phyloP scores from a whole-genome alignment of 148 eudicot species.

The Linanthus parryae region DNA sequence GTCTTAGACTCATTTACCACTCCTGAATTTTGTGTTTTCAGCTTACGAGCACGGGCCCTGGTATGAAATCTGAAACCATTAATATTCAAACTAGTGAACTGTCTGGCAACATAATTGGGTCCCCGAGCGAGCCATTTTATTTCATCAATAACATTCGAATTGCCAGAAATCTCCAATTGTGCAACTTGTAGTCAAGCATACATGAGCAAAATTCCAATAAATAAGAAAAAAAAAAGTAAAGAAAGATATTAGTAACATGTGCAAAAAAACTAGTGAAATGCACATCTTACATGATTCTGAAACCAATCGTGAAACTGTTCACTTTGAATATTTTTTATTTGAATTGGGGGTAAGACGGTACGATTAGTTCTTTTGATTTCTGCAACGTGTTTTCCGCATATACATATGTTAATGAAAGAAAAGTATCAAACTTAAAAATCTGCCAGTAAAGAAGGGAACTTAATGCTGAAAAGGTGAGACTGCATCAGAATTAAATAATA shows the following conservation, averaged over 20 bases:
- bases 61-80: not conserved
- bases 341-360: too few relatives aligned
- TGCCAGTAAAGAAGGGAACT: too few relatives aligned
- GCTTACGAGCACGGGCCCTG: not conserved
- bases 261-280: too few relatives aligned
- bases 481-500: too few relatives aligned
- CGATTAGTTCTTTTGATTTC: too few relatives aligned
- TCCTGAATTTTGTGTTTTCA: constrained; percentile 12
- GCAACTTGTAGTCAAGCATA: not conserved
- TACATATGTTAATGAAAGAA: too few relatives aligned
- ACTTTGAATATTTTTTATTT: not conserved
- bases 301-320: not conserved
- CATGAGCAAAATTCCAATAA: too few relatives aligned
- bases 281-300: not conserved
- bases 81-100: not conserved
- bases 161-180: not conserved
- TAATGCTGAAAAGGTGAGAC: too few relatives aligned
- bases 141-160: not conserved
- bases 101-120: not conserved
- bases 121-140: not conserved
- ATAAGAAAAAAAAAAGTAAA: not conserved
- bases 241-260: too few relatives aligned
- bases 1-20: constrained; percentile 1
- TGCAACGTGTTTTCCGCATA: too few relatives aligned
- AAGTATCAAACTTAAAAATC: too few relatives aligned